phyloP scores from a whole-genome alignment of 306 rosid species.

The Prunus davidiana region DNA sequence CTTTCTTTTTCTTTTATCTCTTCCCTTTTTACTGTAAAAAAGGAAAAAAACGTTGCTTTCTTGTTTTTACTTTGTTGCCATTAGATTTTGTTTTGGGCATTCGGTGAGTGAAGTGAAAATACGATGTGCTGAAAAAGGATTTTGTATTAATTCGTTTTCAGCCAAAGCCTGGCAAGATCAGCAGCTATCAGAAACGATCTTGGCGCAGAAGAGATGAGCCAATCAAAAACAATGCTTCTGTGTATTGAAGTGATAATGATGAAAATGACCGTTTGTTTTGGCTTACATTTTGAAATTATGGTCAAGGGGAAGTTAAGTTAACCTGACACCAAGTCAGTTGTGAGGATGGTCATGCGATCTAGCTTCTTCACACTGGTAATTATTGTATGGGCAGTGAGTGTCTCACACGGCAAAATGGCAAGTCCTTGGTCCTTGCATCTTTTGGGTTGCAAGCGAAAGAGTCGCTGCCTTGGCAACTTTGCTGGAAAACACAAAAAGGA shows the following conservation, averaged over 20 bases:
- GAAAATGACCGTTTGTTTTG: neutral
- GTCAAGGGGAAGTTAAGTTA: too few relatives aligned
- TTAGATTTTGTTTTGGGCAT: neutral
- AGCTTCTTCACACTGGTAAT: too few relatives aligned
- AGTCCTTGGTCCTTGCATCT: slow-evolving; percentile 28
- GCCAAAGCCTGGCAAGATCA: neutral
- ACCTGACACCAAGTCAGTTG: too few relatives aligned
- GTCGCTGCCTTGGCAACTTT: slow-evolving; percentile 32
- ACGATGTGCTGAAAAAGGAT: too few relatives aligned
- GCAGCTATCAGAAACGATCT: neutral
- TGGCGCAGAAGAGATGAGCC: neutral
- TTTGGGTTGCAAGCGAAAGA: slow-evolving; percentile 73
- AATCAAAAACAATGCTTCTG: neutral
- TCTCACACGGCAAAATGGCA: slow-evolving; percentile 47
- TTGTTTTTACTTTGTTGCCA: neutral
- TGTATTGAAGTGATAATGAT: neutral
- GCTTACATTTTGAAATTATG: too few relatives aligned
- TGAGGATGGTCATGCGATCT: too few relatives aligned
- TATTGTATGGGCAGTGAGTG: slow-evolving; percentile 10
- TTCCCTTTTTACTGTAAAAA: too few relatives aligned
- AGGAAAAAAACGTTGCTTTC: neutral
- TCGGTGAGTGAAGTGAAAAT: neutral
- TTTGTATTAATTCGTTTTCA: too few relatives aligned
- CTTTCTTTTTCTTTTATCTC: too few relatives aligned
- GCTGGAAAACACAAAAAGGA: slow-evolving; percentile 5